Evolutionary conservation across 1,139 yeast genomes (phyloP).

Genomic region (Yamadazyma conglobata): DNA sequence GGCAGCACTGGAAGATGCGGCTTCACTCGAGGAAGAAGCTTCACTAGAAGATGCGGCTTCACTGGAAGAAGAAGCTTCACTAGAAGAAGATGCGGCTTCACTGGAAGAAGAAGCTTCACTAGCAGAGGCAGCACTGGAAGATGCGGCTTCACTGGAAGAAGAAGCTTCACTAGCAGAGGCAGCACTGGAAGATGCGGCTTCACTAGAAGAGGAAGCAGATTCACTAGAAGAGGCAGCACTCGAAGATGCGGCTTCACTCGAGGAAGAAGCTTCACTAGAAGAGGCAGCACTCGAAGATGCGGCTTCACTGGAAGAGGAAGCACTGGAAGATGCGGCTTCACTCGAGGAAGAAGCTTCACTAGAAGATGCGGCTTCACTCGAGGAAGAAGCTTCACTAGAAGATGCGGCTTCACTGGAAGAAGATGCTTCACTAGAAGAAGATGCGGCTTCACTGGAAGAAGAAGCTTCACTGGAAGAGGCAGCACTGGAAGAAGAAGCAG

Average conservation of each 20-base stretch:
- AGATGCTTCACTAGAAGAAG: constrained; percentile 4
- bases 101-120: constrained; percentile 2
- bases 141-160: constrained; percentile 4
- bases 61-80: constrained; percentile 6
- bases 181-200: constrained; percentile 5
- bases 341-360: constrained; percentile 4
- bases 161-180: constrained; percentile 6
- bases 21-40: constrained; percentile 6
- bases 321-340: constrained; percentile 1
- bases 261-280: constrained; percentile 7
- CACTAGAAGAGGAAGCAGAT: constrained; percentile 5
- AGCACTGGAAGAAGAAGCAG: constrained; percentile 4
- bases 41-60: constrained; percentile 4
- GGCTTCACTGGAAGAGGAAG: constrained; percentile 4
- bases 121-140: constrained; percentile 3
- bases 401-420: constrained; percentile 1
- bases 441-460: constrained; percentile 6
- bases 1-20: constrained; percentile 4
- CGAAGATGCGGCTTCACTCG: constrained; percentile 5
- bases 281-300: constrained; percentile 6
- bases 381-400: constrained; percentile 1
- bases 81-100: constrained; percentile 2
- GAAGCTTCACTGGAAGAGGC: constrained; percentile 1
- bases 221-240: constrained; percentile 6
- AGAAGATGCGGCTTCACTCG: constrained; percentile 6